These are phyloP conservation scores for Psilocybe mexicana DNA, from an alignment of 1,284 basidiomycete genomes.

Conservation along the genomic window DNA sequence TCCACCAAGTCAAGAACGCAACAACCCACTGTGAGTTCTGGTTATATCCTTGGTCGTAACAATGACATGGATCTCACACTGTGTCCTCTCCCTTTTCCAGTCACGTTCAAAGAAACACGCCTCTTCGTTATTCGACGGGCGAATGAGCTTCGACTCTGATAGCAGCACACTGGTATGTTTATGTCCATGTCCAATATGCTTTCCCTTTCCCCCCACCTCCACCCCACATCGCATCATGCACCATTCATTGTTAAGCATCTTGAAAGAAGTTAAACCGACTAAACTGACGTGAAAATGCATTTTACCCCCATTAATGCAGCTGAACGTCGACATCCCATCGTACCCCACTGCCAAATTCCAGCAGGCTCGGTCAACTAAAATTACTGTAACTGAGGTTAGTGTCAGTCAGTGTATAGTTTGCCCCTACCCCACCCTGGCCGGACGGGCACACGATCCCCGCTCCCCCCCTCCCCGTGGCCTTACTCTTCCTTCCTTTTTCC, in stretches of 20 bases:
- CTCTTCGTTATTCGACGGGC: slow-evolving; percentile 21
- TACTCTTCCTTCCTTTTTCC: no score
- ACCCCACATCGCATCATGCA: no score
- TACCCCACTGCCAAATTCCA: slow-evolving; percentile 10
- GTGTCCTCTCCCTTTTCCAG: neutral
- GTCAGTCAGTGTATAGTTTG: neutral
- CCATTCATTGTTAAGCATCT: neutral
- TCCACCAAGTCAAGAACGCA: slow-evolving; percentile 10
- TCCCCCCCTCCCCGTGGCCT: no score
- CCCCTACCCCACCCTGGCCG: neutral
- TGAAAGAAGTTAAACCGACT: no score
- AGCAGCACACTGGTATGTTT: slow-evolving; percentile 25
- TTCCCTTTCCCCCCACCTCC: no score
- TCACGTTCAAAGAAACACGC: slow-evolving; percentile 15
- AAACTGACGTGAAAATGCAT: no score
- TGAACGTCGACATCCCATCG: slow-evolving; percentile 21
- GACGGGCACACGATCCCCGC: neutral
- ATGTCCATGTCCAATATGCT: neutral
- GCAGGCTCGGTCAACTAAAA: slow-evolving; percentile 11
- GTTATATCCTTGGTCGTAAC: neutral
- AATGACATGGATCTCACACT: slow-evolving; percentile 8
- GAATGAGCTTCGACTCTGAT: slow-evolving; percentile 25
- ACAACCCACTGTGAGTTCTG: slow-evolving; percentile 6
- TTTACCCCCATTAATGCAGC: neutral
- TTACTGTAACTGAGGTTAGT: slow-evolving; percentile 14